Base-by-base conservation (phyloP, 2,329 filamentous ascomycete genomes). In the Aspergillus jensenii region DNA sequence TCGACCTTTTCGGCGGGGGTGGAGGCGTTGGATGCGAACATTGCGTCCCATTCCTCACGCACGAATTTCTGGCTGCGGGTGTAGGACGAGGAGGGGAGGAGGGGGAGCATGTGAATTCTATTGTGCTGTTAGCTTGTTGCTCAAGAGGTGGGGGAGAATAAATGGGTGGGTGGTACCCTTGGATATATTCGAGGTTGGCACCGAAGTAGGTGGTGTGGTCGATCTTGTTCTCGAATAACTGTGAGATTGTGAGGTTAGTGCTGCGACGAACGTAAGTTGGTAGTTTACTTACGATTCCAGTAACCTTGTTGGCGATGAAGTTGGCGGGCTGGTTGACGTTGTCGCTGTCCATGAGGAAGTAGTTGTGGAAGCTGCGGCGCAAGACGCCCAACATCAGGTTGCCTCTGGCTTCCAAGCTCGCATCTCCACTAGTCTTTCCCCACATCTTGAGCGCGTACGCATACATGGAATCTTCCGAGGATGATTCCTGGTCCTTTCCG, bases 141-240 rank as follows among this genome's bases (percentile, higher is more conserved):
- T 4, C 3, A 31, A 31, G 27, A 8, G 27, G 27, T 1, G 3
- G 27, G 27, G 27, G 27, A 11, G 27, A 31, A 11, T 11, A 2
- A 6, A 25, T 25, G 23, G 4, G 9, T 9, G 27, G 27, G 9
- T 31, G 27, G 54, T 68, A 78, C 77, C 82, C 85, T 70, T 87
- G 81, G 60, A 96, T 84, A 66, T 86, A 90, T 74, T 93, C 88
- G 12, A 85, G 82, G 57, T 87, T 85, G 51, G 78, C 73, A 46
- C 91, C 90, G 68, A 97, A 97, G 76, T 91, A 97, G 1, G 93
- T 97, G 3, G 90, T 89, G 74, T 97, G 91, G 72, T 98, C 91
- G 54, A 92, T 84, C 77, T 98, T 98, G 79, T 97, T 97, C 76
- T 98, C 93, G 68, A 97, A 98, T 8, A 96, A 72, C 76, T 80